Evolutionary conservation across 1,284 basidiomycete species (phyloP).

Genomic region (Albatrellus sp.): DNA sequence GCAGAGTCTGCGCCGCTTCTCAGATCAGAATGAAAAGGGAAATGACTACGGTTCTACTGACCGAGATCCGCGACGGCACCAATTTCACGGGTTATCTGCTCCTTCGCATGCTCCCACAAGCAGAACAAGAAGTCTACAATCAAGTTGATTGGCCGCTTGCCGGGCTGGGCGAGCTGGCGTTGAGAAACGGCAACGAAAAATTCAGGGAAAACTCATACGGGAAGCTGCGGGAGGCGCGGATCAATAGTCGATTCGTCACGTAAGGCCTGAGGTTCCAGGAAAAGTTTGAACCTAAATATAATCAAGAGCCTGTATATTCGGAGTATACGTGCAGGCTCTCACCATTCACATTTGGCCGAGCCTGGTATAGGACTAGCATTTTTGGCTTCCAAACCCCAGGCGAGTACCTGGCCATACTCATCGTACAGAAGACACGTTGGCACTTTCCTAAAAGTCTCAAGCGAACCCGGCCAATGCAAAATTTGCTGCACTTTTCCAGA

Average conservation of each 20-base stretch:
- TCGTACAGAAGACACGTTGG: constrained; percentile 72
- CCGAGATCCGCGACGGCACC: constrained; percentile 72
- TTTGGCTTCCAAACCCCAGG: constrained; percentile 75
- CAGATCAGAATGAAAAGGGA: neutral
- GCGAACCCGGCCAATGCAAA: constrained; percentile 65
- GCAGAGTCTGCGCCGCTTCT: constrained; percentile 42
- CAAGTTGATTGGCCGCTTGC: constrained; percentile 61
- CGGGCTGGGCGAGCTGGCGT: constrained; percentile 30
- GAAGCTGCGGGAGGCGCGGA: constrained; percentile 65
- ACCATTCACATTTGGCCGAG: constrained; percentile 62
- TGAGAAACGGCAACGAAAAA: neutral
- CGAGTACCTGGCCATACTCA: constrained; percentile 50
- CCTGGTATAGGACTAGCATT: constrained; percentile 57
- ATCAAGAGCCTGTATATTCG: neutral
- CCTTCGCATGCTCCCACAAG: constrained; percentile 75
- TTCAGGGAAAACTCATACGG: constrained; percentile 30
- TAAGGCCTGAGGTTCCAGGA: constrained; percentile 64
- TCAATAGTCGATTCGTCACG: constrained; percentile 56
- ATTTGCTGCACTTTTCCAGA: constrained; percentile 68
- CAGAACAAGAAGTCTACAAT: constrained; percentile 70
- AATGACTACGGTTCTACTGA: constrained; percentile 16
- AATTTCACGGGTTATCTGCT: constrained; percentile 72
- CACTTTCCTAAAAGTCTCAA: constrained; percentile 71
- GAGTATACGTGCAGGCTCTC: constrained; percentile 2
- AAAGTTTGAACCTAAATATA: constrained; percentile 56